Evolutionary conservation across 768 basidiomycete species (phyloP).

Genomic region (Melanogaster broomeanus): DNA sequence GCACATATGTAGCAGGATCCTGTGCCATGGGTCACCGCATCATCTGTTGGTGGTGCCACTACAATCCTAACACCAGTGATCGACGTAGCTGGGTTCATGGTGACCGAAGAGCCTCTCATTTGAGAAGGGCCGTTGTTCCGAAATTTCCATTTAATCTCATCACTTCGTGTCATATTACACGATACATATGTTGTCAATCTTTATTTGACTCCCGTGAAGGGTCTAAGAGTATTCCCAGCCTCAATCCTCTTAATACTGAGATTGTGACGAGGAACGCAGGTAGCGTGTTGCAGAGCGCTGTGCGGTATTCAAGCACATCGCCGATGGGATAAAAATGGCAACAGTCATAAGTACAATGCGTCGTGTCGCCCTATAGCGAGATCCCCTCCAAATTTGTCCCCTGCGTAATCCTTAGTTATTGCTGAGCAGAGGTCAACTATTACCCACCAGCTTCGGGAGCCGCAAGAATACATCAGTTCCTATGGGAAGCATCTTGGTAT

Average conservation of each 20-base stretch:
- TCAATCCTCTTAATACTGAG: too few species aligned
- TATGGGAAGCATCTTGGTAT: slow-evolving; percentile 27
- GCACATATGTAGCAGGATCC: too few species aligned
- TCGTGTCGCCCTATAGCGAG: slow-evolving; percentile 51
- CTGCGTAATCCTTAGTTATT: slow-evolving; percentile 36
- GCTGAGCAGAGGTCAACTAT: neutral
- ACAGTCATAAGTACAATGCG: neutral
- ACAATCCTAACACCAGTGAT: neutral
- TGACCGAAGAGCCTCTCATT: neutral
- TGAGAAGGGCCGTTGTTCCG: too few species aligned
- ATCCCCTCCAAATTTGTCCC: slow-evolving; percentile 87
- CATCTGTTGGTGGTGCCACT: neutral
- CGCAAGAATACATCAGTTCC: slow-evolving; percentile 84
- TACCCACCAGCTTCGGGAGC: slow-evolving; percentile 74
- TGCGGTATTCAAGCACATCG: too few species aligned
- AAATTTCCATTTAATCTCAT: too few species aligned
- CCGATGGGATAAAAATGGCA: too few species aligned
- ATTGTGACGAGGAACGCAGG: too few species aligned
- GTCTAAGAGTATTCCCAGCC: too few species aligned
- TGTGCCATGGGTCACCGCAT: neutral
- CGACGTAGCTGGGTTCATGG: neutral
- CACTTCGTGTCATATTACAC: neutral
- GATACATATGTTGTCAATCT: too few species aligned
- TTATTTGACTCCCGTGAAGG: too few species aligned
- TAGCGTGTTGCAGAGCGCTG: too few species aligned